Evolutionary conservation across 2,329 filamentous ascomycete genomes (phyloP), one percentile per base, ranked within the genome.

Genomic region (Epichloe uncinata): DNA sequence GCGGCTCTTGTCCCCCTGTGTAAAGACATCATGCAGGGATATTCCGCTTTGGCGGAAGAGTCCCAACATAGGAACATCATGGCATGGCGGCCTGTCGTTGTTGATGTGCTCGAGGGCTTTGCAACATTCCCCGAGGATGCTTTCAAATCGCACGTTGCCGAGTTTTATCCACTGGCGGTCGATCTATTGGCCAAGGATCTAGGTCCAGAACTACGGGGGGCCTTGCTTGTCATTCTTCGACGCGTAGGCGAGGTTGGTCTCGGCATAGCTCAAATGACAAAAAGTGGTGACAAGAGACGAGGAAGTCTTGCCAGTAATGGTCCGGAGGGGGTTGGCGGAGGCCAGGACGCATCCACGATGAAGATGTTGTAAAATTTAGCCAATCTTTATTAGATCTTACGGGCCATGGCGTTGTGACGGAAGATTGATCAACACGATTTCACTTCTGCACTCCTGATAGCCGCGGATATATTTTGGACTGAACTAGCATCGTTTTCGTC

Each of bases 61-160:
- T 94, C 87, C 30, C 93, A 98, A 67, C 90, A 97, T 63, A 79
- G 93, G 50, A 98, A 98, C 66, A 95, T 98, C 50, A 80, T 94
- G 26, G 95, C 94, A 0, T 99, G 93, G 93, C 78, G 93, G 16
- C 93, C 93, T 0, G 93, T 98, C 0, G 93, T 99, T 1, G 89
- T 98, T 16, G 93, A 95, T 62, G 93, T 98, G 8, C 74, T 99
- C 9, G 91, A 98, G 61, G 93, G 93, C 1, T 97, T 91, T 64
- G 82, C 83, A 0, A 84, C 81, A 6, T 96, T 97, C 70, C 86
- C 88, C 0, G 75, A 79, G 16, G 76, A 82, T 22, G 86, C 87
- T 42, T 98, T 98, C 59, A 78, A 79, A 49, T 81, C 82, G 51
- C 83, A 97, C 59, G 77, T 95, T 7, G 73, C 79, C 43, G 81